phyloP scores from a whole-genome alignment of 73 alveolate species.

The Stentor coeruleus region DNA sequence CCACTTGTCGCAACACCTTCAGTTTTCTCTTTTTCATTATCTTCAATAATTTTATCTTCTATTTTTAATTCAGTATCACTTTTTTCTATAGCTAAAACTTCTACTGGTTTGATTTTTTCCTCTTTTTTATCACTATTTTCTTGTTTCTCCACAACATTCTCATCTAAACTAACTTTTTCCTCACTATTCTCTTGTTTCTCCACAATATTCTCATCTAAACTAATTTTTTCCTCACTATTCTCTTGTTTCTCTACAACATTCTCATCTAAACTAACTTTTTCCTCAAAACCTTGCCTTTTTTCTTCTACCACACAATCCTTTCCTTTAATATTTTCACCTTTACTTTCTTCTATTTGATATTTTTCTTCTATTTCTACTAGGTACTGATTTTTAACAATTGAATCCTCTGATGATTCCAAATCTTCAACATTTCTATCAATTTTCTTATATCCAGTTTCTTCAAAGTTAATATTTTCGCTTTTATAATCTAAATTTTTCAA shows the following conservation, averaged over 20 bases:
- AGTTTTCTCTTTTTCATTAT: too few relatives aligned
- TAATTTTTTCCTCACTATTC: not conserved
- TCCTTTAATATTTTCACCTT: not conserved
- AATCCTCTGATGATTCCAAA: not conserved
- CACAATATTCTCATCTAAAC: too few relatives aligned
- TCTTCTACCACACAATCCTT: not conserved
- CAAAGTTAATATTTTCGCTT: not conserved
- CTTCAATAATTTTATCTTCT: too few relatives aligned
- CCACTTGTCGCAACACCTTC: too few relatives aligned
- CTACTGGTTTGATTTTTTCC: too few relatives aligned
- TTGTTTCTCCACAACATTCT: too few relatives aligned
- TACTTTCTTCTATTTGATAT: not conserved
- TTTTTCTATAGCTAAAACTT: too few relatives aligned
- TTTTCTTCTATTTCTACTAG: not conserved
- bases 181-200: too few relatives aligned
- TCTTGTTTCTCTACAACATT: not conserved
- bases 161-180: too few relatives aligned
- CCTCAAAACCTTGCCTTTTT: too few relatives aligned
- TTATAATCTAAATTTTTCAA: not conserved
- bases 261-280: not conserved
- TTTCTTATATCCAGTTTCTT: not conserved
- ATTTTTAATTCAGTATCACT: too few relatives aligned
- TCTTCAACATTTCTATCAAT: not conserved
- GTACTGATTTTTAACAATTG: not conserved
- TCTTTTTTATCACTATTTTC: too few relatives aligned